These are phyloP conservation scores for Alternaria dauci DNA, from an alignment of 2,329 filamentous ascomycete species.

Conservation along the genomic window DNA sequence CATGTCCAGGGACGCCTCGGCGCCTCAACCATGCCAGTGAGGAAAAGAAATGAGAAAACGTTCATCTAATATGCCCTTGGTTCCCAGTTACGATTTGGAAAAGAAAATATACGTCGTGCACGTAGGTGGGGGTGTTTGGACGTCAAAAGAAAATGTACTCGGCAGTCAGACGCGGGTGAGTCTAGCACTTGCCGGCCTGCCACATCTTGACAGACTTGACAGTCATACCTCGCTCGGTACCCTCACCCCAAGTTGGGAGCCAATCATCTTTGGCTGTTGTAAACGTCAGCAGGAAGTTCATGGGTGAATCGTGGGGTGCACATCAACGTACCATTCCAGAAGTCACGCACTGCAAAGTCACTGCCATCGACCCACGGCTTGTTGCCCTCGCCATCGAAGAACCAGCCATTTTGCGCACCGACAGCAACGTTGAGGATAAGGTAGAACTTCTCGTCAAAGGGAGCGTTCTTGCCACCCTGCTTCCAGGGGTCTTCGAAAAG, in stretches of 20 bases:
- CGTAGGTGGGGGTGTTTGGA: neutral
- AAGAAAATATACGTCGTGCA: neutral
- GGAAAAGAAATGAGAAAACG: conserved; percentile 7
- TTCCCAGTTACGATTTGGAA: neutral
- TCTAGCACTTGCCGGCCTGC: conserved; percentile 49
- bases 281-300: conserved; percentile 66
- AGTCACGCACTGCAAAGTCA: conserved; percentile 31
- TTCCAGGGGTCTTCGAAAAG: conserved; percentile 70
- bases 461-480: conserved; percentile 69
- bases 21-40: conserved; percentile 12
- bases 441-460: conserved; percentile 78
- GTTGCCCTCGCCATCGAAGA: conserved; percentile 68
- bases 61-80: conserved; percentile 11
- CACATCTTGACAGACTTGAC: conserved; percentile 70
- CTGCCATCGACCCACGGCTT: conserved; percentile 72
- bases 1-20: conserved; percentile 6
- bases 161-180: neutral
- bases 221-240: conserved; percentile 66
- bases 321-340: conserved; percentile 33
- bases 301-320: neutral
- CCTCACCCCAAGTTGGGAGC: conserved; percentile 73
- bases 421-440: conserved; percentile 79
- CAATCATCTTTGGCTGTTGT: conserved; percentile 65
- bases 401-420: conserved; percentile 83
- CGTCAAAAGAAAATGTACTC: neutral